Evolutionary conservation across 495 filamentous ascomycete genomes (phyloP), one percentile per base, ranked within the genome.

Genomic region (Hyaloscypha hepaticicola): DNA sequence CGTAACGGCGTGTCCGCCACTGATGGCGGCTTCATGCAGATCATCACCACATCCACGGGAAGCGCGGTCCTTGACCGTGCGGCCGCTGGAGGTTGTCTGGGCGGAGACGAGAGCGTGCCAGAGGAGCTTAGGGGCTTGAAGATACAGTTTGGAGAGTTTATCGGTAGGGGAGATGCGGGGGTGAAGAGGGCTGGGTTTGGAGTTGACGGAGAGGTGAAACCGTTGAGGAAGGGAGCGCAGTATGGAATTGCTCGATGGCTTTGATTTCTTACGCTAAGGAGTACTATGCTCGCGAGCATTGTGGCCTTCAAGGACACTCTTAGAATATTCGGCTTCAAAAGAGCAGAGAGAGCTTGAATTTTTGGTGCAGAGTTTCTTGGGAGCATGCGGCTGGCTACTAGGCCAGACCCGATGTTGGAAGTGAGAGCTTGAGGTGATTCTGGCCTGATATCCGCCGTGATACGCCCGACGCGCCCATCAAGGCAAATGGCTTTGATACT

Each of bases 141-240:
- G 60, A 68, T 74, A 11, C 57, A 61, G 55, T 74, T 69, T 66
- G 72, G 72, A 29, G 72, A 71, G 38, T 57, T 74, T 12, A 65
- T 61, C 11, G 61, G 65, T 19, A 27, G 59, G 24, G 63, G 62
- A 48, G 68, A 59, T 24, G 48, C 26, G 24, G 25, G 7, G 33
- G 38, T 64, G 2, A 56, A 61, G 38, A 29, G 66, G 11, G 66
- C 66, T 25, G 56, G 66, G 1, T 68, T 68, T 31, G 66, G 66
- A 19, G 34, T 61, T 22, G 66, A 68, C 24, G 41, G 61, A 2
- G 66, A 68, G 34, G 38, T 68, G 7, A 56, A 14, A 7, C 31
- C 61, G 5, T 34, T 68, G 26, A 61, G 7, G 34, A 64, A 61
- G 41, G 55, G 66, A 9, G 57, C 41, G 14, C 22, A 22, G 6